A percentile compares a stretch with the other conserved stretches of the same genome.
Evolutionary conservation across 106 monocot genomes (phyloP).

Genomic region (Xerophyta viscosa): DNA sequence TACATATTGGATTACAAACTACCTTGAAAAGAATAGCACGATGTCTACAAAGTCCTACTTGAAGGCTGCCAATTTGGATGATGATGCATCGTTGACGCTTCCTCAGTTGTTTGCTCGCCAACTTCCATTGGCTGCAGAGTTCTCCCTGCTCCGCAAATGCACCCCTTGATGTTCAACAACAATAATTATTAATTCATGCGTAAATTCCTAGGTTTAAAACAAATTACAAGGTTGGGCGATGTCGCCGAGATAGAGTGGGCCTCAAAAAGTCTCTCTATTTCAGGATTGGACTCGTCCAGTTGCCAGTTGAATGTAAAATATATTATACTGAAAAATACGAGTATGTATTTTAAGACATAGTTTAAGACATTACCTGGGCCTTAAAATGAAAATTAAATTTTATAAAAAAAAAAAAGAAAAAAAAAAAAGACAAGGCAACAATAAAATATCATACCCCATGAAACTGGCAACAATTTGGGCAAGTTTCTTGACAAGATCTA

Average conservation of each 20-base stretch:
- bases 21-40: constrained; percentile 83
- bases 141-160: constrained; percentile 47
- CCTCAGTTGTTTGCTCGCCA: constrained; percentile 46
- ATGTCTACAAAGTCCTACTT: constrained; percentile 61
- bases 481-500: constrained; percentile 39
- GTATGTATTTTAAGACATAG: no score
- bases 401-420: not conserved
- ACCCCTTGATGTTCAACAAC: constrained; percentile 41
- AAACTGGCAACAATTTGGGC: constrained; percentile 44
- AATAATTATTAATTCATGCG: no score
- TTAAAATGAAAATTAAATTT: constrained; percentile 8
- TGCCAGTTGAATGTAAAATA: no score
- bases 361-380: no score
- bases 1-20: not conserved
- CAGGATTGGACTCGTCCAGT: no score
- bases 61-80: constrained; percentile 49
- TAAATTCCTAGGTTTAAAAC: no score
- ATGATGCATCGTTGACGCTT: constrained; percentile 27
- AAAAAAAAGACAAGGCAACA: not conserved
- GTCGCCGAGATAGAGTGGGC: no score
- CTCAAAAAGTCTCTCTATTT: no score
- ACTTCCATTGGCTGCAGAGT: constrained; percentile 53
- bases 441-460: constrained; percentile 49
- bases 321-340: no score
- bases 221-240: no score